Evolutionary conservation across 805 yeast species (phyloP).

Genomic region (Ogataea salicorniae): DNA sequence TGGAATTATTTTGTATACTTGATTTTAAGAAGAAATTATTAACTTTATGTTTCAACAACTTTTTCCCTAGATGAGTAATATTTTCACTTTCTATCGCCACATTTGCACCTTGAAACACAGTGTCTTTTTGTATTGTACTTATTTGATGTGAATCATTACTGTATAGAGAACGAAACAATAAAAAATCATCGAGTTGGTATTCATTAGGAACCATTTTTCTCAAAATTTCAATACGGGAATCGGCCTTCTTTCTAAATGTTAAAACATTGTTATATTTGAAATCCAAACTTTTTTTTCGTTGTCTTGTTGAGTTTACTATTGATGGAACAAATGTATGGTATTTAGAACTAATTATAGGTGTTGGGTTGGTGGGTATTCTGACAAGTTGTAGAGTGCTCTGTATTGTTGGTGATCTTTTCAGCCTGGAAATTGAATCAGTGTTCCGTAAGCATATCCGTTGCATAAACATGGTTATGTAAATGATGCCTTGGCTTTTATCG

Average conservation of each 20-base stretch:
- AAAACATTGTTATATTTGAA: slow-evolving; percentile 12
- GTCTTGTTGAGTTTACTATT: neutral
- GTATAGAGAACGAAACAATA: slow-evolving; percentile 22
- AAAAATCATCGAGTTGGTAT: slow-evolving; percentile 14
- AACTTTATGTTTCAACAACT: slow-evolving; percentile 4
- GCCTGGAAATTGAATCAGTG: neutral
- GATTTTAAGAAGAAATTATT: slow-evolving; percentile 2
- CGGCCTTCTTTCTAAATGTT: slow-evolving; percentile 18
- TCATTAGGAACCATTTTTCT: slow-evolving; percentile 20
- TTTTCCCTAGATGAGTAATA: slow-evolving; percentile 7
- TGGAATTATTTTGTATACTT: too few relatives aligned
- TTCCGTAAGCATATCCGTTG: neutral
- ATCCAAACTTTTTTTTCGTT: neutral
- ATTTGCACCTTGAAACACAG: neutral
- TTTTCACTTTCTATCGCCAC: slow-evolving; percentile 7
- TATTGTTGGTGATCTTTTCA: too few relatives aligned
- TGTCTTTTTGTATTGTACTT: slow-evolving; percentile 10
- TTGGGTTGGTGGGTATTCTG: too few relatives aligned
- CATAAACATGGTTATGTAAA: too few relatives aligned
- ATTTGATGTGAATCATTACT: slow-evolving; percentile 5
- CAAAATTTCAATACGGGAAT: slow-evolving; percentile 20
- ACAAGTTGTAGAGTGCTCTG: too few relatives aligned
- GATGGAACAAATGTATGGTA: neutral
- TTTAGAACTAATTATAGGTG: neutral
- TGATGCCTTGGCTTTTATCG: too few relatives aligned